These are phyloP conservation scores for Helicostylum pulchrum DNA, from an alignment of 192 early-diverging fungal species.

Conservation along the genomic window DNA sequence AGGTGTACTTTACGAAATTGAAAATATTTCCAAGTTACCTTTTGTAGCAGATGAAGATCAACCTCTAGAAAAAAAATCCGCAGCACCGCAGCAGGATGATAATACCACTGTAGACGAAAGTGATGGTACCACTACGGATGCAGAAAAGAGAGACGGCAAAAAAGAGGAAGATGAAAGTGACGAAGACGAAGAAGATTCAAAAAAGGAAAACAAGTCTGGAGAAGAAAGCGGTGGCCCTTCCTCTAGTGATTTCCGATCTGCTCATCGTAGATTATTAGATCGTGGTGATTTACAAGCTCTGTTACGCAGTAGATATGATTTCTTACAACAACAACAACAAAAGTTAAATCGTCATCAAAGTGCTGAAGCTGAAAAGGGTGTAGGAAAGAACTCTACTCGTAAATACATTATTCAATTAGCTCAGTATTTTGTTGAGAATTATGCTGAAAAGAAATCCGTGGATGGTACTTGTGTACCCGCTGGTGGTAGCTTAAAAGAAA, in stretches of 20 bases:
- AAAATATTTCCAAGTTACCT: conserved; percentile 14
- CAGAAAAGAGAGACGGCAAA: background rate
- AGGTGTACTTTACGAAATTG: conserved; percentile 66
- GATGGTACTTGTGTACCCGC: background rate
- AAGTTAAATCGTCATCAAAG: no score
- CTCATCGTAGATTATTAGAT: conserved; percentile 13
- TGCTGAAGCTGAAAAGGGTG: conserved; percentile 29
- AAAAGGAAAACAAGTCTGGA: background rate
- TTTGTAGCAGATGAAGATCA: conserved; percentile 4
- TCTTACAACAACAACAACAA: background rate
- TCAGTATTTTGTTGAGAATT: conserved; percentile 17
- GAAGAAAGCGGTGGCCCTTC: background rate
- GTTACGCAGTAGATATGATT: conserved; percentile 5
- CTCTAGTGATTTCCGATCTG: background rate
- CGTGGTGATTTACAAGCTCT: conserved; percentile 10
- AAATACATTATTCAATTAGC: conserved; percentile 41
- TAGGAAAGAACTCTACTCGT: conserved; percentile 41
- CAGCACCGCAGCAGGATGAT: background rate
- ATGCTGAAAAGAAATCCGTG: background rate
- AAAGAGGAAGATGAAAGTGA: conserved; percentile 9
- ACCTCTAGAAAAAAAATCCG: background rate
- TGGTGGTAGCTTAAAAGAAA: conserved; percentile 10
- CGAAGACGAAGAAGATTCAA: background rate
- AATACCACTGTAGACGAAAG: background rate
- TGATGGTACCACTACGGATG: background rate